Evolutionary conservation across 2,329 filamentous ascomycete genomes (phyloP), one percentile per base, ranked within the genome.

Genomic region (Aspergillus sp.): DNA sequence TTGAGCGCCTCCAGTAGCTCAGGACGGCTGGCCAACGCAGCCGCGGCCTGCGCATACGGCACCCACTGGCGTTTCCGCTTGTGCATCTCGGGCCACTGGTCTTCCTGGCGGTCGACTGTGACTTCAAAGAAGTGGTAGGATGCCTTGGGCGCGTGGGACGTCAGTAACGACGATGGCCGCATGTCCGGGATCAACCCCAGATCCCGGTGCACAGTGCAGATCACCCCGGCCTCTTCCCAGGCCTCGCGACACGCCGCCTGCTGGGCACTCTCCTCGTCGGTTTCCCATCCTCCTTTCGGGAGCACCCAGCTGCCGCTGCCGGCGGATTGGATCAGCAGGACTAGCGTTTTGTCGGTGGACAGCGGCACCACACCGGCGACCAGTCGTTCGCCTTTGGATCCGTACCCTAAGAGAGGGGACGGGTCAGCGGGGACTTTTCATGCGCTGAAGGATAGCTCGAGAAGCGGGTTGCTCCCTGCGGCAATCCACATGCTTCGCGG

Each of bases 201-300:
- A 71, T 96, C 90, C 69, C 87, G 88, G 64, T 88, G 86, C 71
- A 96, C 86, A 53, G 83, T 87, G 73, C 93, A 89, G 64, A 88
- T 80, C 66, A 97, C 95, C 65, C 94, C 94, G 40, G 92, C 94
- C 76, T 97, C 94, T 77, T 97, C 94, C 94, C 94, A 97, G 55
- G 94, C 94, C 74, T 99, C 94, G 61, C 94, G 80, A 79, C 79
- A 87, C 74, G 84, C 84, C 51, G 94, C 94, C 52, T 94, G 89
- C 70, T 93, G 83, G 56, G 88, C 84, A 58, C 89, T 94, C 56
- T 86, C 83, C 76, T 99, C 94, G 73, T 99, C 94, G 32, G 85
- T 87, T 73, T 99, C 94, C 92, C 94, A 99, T 55, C 94, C 94
- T 68, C 94, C 94, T 73, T 99, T 99, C 55, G 94, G 94, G 53